Evolutionary conservation across 164 flowering plant genomes (phyloP), one percentile per base, ranked within the genome.

Genomic region (Tetracentron sinense): DNA sequence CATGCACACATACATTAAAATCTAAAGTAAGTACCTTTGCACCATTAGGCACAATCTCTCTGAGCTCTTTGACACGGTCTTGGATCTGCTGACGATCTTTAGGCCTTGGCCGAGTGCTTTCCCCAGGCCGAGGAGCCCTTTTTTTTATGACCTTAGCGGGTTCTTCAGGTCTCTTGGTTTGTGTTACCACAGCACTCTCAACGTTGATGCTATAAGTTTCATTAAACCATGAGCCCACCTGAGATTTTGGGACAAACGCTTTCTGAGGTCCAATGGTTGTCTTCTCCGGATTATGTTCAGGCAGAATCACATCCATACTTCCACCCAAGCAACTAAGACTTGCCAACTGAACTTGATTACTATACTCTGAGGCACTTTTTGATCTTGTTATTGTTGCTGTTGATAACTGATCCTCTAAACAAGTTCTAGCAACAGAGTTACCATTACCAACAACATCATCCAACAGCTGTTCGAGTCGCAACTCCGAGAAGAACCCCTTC

Each of bases 21-120:
- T 42, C 20, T 19, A 25, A 23, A 54, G 4, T 20, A 51, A 49
- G 52, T 75, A 92, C 98, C 98, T 88, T 92, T 66, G 67, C 79
- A 25, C 91, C 78, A 69, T 81, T 82, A 20, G 96, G 98, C 27
- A 90, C 88, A 64, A 92, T 82, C 64, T 75, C 84, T 75, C 88
- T 72, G 76, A 92, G 65, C 79, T 92, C 98, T 65, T 76, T 73
- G 54, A 89, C 73, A 26, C 95, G 88, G 42, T 89, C 98, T 69
- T 84, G 87, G 65, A 92, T 92, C 77, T 69, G 77, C 69, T 89
- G 96, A 23, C 98, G 88, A 61, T 92, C 96, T 75, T 86, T 89
- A 27, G 96, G 96, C 79, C 93, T 85, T 28, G 96, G 96, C 17
- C 89, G 75, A 35, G 79, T 65, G 70, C 86, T 84, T 74, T 86